Evolutionary conservation across 208 protist genomes (phyloP).

Genomic region (Leishmania tarentolae): DNA sequence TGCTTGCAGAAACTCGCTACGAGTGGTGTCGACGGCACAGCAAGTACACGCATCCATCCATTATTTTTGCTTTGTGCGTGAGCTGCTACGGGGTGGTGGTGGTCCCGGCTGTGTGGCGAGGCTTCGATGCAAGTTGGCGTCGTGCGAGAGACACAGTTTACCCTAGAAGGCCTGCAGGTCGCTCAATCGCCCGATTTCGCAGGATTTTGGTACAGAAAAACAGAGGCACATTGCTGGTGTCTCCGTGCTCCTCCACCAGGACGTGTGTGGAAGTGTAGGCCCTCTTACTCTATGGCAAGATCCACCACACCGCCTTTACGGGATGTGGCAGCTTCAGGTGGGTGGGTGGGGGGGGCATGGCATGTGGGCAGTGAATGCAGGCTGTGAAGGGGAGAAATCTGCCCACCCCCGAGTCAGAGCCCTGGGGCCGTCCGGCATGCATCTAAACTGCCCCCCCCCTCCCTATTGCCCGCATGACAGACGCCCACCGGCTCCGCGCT

Average conservation of each 20-base stretch:
- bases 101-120: neutral
- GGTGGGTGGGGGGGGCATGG: neutral
- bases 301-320: neutral
- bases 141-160: neutral
- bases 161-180: neutral
- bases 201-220: neutral
- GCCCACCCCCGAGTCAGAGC: too few relatives aligned
- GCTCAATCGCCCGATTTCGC: too few relatives aligned
- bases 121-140: neutral
- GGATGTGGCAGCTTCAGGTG: neutral
- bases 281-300: neutral
- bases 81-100: neutral
- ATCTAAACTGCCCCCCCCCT: neutral
- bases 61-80: neutral
- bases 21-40: too few relatives aligned
- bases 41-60: neutral
- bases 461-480: neutral
- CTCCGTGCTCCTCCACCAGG: neutral
- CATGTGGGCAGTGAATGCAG: neutral
- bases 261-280: neutral
- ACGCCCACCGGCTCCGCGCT: neutral
- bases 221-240: neutral
- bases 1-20: neutral
- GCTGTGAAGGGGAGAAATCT: too few relatives aligned
- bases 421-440: neutral